phyloP scores from a whole-genome alignment of 768 basidiomycete genomes.

The Hericium alpestre region DNA sequence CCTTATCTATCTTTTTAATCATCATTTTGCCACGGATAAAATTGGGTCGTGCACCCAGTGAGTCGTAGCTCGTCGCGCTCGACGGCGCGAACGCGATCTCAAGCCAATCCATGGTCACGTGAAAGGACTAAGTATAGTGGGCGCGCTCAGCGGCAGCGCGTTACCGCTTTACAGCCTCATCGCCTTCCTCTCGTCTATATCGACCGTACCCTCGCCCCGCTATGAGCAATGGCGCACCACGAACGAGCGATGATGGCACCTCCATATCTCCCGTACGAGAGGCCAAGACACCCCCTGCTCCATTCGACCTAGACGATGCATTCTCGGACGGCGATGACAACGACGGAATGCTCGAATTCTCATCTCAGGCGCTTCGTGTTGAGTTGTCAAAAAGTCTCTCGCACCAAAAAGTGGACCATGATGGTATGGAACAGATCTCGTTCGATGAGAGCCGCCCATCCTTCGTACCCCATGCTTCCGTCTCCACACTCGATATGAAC shows the following conservation, averaged over 20 bases:
- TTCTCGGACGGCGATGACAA: conserved; percentile 51
- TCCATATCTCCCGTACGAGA: neutral
- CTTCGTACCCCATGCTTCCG: conserved; percentile 30
- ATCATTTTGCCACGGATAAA: too few relatives aligned
- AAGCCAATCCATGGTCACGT: too few relatives aligned
- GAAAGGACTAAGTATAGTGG: too few relatives aligned
- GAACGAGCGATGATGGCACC: neutral
- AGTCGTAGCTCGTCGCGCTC: too few relatives aligned
- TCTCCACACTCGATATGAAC: conserved; percentile 51
- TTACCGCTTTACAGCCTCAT: neutral
- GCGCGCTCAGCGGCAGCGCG: too few relatives aligned
- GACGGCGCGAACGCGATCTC: too few relatives aligned
- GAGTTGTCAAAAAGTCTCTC: conserved; percentile 45
- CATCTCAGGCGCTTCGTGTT: conserved; percentile 46
- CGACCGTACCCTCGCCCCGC: neutral
- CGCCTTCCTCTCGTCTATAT: neutral
- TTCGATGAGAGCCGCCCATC: conserved; percentile 16
- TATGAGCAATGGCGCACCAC: conserved; percentile 3
- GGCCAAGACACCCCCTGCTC: neutral
- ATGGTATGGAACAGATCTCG: conserved; percentile 17
- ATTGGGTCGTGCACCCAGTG: too few relatives aligned
- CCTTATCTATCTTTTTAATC: too few relatives aligned
- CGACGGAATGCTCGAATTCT: conserved; percentile 43
- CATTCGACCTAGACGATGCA: conserved; percentile 42
- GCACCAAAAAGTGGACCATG: conserved; percentile 19